Conservation (phyloP, 139 green algal species). For the Asterochloris sp. region DNA sequence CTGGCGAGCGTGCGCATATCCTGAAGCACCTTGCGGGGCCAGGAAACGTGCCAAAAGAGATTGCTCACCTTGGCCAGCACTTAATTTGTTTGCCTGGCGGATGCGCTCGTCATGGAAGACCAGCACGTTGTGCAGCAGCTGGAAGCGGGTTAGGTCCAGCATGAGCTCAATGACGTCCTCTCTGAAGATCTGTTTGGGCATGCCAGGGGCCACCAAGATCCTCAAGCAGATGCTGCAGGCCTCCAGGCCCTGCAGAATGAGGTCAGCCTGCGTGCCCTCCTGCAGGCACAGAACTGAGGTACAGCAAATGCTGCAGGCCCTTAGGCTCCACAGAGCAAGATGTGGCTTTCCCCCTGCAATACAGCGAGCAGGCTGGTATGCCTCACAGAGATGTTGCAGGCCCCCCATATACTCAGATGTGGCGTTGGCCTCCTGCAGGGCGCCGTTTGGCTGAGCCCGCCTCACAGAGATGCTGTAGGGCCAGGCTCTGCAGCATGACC, state of each 20-base stretch:
- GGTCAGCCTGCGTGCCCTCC: not conserved
- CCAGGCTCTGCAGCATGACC: no score
- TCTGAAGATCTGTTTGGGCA: slow-evolving; percentile 43
- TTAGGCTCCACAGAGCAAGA: no score
- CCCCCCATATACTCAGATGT: no score
- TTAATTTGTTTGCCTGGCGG: slow-evolving; percentile 31
- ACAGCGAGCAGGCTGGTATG: no score
- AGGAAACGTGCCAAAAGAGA: not conserved
- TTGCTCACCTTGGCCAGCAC: slow-evolving; percentile 6
- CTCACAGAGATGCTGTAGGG: no score
- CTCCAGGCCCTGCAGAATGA: slow-evolving; percentile 3
- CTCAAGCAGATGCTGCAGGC: slow-evolving; percentile 27
- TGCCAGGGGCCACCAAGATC: slow-evolving; percentile 36
- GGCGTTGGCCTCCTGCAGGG: no score
- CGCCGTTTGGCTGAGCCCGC: no score
- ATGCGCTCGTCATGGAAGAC: slow-evolving; percentile 52
- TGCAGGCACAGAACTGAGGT: not conserved
- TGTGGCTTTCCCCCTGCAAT: no score
- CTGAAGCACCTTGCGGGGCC: not conserved
- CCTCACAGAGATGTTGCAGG: no score
- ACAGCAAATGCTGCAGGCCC: no score
- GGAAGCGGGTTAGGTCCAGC: slow-evolving; percentile 38
- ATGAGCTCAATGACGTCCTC: slow-evolving; percentile 42
- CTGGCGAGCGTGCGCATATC: not conserved
- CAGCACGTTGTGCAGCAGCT: slow-evolving; percentile 69